Conservation (phyloP, 768 basidiomycete genomes). For the Lactifluus echinatus region DNA sequence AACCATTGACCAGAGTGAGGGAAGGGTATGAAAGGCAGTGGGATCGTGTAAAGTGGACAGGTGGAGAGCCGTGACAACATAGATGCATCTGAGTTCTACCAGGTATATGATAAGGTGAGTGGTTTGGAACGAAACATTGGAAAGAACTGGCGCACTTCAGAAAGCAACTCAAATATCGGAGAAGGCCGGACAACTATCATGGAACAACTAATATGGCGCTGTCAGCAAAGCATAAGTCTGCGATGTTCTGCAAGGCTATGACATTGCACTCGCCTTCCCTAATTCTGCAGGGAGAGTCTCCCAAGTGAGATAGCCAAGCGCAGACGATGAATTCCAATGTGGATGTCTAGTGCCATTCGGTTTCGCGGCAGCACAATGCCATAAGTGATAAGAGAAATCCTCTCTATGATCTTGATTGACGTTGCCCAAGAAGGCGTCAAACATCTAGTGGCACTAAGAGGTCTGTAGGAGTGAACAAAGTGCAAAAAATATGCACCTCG, state of each 20-base stretch:
- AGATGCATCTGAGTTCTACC: background rate
- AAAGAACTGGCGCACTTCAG: background rate
- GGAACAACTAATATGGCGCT: background rate
- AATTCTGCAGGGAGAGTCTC: background rate
- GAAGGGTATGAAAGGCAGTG: too few relatives aligned
- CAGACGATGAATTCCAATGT: background rate
- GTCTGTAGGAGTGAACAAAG: background rate
- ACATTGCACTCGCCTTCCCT: background rate
- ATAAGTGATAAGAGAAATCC: background rate
- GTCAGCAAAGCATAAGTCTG: background rate
- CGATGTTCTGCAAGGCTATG: too few relatives aligned
- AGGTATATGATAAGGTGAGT: background rate
- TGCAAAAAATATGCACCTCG: background rate
- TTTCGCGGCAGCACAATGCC: background rate
- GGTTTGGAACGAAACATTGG: background rate
- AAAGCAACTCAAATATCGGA: background rate
- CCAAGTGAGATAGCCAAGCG: background rate
- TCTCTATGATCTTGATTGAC: background rate
- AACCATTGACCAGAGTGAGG: too few relatives aligned
- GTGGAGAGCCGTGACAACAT: background rate
- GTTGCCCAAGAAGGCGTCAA: background rate
- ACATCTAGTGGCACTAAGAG: background rate
- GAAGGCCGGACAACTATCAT: background rate
- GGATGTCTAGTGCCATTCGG: background rate
- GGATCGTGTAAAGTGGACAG: background rate